Conservation (phyloP, 208 protist genomes). For the Trypanosoma theileri region DNA sequence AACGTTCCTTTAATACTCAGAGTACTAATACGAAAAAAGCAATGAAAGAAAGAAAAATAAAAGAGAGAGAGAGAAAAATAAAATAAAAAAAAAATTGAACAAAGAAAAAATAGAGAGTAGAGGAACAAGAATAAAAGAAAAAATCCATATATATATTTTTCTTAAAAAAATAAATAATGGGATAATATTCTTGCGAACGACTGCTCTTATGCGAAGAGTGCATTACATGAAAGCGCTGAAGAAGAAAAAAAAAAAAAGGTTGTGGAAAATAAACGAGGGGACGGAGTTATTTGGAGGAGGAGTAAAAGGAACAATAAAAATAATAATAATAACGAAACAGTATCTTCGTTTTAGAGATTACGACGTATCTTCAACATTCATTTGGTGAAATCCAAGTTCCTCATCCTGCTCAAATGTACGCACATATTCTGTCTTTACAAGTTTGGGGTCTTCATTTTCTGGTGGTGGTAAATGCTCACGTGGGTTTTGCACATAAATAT, state of each 20-base stretch:
- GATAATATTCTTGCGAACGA: neutral
- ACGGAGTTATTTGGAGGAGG: too few species aligned
- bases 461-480: conserved; percentile 80
- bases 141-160: conserved; percentile 1
- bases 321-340: neutral
- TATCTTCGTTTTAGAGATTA: neutral
- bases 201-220: too few species aligned
- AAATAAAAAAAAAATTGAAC: too few species aligned
- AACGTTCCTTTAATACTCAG: neutral
- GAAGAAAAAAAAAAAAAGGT: too few species aligned
- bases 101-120: too few species aligned
- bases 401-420: conserved; percentile 93
- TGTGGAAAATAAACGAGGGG: too few species aligned
- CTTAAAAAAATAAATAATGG: neutral
- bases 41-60: neutral
- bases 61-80: neutral
- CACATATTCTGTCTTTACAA: conserved; percentile 76
- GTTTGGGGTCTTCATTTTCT: conserved; percentile 82
- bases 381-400: conserved; percentile 89
- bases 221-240: too few species aligned
- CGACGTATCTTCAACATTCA: conserved; percentile 43
- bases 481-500: conserved; percentile 93
- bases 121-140: neutral
- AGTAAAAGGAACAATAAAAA: neutral
- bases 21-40: neutral